These are phyloP conservation scores for Fusarium sterilihyphosum DNA, from an alignment of 2,329 filamentous ascomycete genomes.

Conservation along the genomic window DNA sequence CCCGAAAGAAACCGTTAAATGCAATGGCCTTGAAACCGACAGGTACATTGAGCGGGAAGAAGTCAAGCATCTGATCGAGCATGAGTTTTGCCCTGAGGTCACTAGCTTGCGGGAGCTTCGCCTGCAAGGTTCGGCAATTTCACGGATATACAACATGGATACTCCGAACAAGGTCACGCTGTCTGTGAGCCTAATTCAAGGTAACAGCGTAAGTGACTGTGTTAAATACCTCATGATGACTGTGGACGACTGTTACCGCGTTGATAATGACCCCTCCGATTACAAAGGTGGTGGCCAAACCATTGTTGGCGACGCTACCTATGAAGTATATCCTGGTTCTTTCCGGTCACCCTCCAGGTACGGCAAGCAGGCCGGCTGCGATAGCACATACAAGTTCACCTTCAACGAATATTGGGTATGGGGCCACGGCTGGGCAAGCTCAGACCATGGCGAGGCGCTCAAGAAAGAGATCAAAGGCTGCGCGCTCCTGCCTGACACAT, in stretches of 20 bases:
- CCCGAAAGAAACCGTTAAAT: background rate
- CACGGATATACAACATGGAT: background rate
- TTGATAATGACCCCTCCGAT: background rate
- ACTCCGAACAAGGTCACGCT: background rate
- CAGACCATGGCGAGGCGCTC: background rate
- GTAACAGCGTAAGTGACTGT: background rate
- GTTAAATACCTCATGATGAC: background rate
- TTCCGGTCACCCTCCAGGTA: background rate
- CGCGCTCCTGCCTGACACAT: background rate
- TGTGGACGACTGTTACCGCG: background rate
- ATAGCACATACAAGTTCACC: background rate
- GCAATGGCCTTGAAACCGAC: background rate
- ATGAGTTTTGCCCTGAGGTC: background rate
- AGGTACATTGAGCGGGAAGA: background rate
- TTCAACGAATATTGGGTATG: background rate
- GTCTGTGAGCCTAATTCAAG: background rate
- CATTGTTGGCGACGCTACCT: background rate
- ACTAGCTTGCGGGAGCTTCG: background rate
- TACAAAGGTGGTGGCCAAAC: background rate
- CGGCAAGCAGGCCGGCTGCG: background rate
- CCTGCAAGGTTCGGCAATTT: background rate
- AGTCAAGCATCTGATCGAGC: background rate
- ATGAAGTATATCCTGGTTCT: background rate
- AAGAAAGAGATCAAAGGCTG: background rate
- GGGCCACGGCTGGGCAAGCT: background rate